A percentile compares a stretch with the other conserved stretches of the same genome.
Evolutionary conservation across 441 rosid genomes (phyloP).

Genomic region (Syzygium syzygioides): DNA sequence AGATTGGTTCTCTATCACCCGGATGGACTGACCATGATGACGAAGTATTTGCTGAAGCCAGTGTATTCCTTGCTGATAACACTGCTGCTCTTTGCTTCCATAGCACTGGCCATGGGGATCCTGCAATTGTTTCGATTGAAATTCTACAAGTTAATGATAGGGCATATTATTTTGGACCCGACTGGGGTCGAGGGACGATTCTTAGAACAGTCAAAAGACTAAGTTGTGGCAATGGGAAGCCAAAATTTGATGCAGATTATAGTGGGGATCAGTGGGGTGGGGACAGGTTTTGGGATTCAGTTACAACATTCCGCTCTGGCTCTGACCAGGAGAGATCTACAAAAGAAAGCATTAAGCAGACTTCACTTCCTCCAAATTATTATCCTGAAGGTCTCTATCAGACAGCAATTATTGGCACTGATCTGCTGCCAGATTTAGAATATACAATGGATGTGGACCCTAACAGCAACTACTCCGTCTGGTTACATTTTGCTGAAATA

Average conservation of each 20-base stretch:
- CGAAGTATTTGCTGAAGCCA: slow-evolving; percentile 77
- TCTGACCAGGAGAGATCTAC: slow-evolving; percentile 64
- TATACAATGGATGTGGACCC: slow-evolving; percentile 88
- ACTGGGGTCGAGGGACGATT: slow-evolving; percentile 43
- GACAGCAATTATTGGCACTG: slow-evolving; percentile 69
- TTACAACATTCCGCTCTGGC: slow-evolving; percentile 44
- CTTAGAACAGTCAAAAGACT: slow-evolving; percentile 70
- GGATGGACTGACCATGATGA: slow-evolving; percentile 86
- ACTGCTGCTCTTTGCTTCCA: slow-evolving; percentile 84
- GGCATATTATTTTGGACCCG: slow-evolving; percentile 68
- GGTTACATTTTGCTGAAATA: slow-evolving; percentile 97
- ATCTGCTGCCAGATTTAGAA: slow-evolving; percentile 52
- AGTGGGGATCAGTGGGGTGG: slow-evolving; percentile 92
- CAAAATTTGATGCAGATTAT: slow-evolving; percentile 72
- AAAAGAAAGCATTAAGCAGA: slow-evolving; percentile 48
- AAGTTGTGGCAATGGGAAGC: slow-evolving; percentile 68
- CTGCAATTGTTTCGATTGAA: slow-evolving; percentile 74
- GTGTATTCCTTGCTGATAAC: slow-evolving; percentile 59
- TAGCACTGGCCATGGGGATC: slow-evolving; percentile 98
- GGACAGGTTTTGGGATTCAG: slow-evolving; percentile 85
- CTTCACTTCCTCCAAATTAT: slow-evolving; percentile 72
- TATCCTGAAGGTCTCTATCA: slow-evolving; percentile 86
- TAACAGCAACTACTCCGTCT: slow-evolving; percentile 77
- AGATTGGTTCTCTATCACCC: slow-evolving; percentile 58
- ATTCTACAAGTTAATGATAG: slow-evolving; percentile 83